Evolutionary conservation across 225 moss, liverwort and hornwort species (phyloP).

Genomic region (Polytrichum formosum): DNA sequence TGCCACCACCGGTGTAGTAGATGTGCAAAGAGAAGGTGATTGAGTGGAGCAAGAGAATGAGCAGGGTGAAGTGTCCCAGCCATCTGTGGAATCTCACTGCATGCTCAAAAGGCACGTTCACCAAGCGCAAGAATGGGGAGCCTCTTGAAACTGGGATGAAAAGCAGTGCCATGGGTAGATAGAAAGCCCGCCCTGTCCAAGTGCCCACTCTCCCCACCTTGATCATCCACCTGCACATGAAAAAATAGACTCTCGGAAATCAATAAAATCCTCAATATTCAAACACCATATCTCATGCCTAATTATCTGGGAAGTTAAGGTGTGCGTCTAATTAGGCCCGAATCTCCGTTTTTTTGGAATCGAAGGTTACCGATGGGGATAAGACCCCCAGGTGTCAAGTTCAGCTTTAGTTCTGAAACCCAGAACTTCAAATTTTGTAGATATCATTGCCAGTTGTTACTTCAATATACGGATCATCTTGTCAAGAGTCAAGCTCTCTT

Average conservation of each 20-base stretch:
- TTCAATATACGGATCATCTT: no score
- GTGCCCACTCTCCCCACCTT: slow-evolving; percentile 59
- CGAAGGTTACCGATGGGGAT: no score
- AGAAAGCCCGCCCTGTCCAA: slow-evolving; percentile 58
- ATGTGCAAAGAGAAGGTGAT: slow-evolving; percentile 54
- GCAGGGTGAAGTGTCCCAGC: slow-evolving; percentile 57
- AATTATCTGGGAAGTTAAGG: background rate
- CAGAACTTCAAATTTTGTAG: no score
- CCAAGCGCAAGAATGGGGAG: slow-evolving; percentile 52
- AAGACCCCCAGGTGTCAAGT: no score
- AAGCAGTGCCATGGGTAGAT: slow-evolving; percentile 52
- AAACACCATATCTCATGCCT: background rate
- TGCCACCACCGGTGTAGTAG: slow-evolving; percentile 39
- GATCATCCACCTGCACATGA: slow-evolving; percentile 37
- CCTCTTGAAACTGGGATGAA: slow-evolving; percentile 62
- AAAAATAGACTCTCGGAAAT: background rate
- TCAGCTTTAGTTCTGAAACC: no score
- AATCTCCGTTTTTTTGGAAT: background rate
- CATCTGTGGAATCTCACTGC: slow-evolving; percentile 57
- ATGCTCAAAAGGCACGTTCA: slow-evolving; percentile 58
- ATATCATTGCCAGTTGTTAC: no score
- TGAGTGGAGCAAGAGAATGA: slow-evolving; percentile 52
- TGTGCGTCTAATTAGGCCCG: background rate
- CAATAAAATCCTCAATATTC: background rate
- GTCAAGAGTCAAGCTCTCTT: no score